Evolutionary conservation across 73 alveolate genomes (phyloP), one percentile per base, ranked within the genome.

Genomic region (Paramecium biaurelia): DNA sequence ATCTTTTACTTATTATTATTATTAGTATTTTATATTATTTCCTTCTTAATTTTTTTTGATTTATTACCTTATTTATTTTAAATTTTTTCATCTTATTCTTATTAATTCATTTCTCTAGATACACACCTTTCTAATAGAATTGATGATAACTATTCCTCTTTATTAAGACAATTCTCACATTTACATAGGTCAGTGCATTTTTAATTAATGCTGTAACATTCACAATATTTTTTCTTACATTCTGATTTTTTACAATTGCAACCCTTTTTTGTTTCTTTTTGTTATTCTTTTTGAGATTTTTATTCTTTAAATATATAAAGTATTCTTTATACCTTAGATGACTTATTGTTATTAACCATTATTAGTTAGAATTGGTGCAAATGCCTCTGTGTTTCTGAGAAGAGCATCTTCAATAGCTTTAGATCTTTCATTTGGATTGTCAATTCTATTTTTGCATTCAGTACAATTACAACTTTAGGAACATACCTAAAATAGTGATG

Each of bases 231-330:
- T 85, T 94, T 93, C 23, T 93, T 53, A 42, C 96, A 94, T 63
- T 93, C 96, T 7, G 96, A 94, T 53, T 82, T 86, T 59, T 76
- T 94, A 89, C 97, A 93, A 70, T 94, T 93, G 84, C 97, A 94
- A 11, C 97, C 96, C 28, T 47, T 32, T 1, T 24, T 87, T 1
- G 38, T 47, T 7, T 35, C 63, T 15, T 63, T 34, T 37, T 20
- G 30, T 32, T 41, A 10, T 11, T 43, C 90, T 47, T 79, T 23
- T 14, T 24, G 1, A 15, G 68, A 42, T 5, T 37, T 41, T n/a
- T 35, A 37, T 38, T 76, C 45, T 70, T 0, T 58, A 2, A 58
- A 58, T n/a, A 9, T 58, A 58, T 21, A 15, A 58, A 18, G n/a
- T 9, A 8, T 24, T 9, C 8, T 45, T 11, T n/a, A 24, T 58